phyloP scores from a whole-genome alignment of 2,329 filamentous ascomycete genomes.

The Colletotrichum shisoi region DNA sequence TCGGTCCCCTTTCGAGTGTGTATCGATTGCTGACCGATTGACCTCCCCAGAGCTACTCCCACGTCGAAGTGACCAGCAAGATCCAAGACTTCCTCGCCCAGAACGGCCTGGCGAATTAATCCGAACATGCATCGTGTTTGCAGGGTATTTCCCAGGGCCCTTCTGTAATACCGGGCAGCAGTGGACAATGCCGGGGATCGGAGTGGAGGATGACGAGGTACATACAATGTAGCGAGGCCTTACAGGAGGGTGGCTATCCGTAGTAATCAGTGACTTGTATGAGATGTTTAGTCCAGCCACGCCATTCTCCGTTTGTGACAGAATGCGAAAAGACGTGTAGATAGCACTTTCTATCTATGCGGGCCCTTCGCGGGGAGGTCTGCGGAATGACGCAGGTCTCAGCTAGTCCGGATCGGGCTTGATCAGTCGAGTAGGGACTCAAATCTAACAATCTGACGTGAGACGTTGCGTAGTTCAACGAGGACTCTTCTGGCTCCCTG shows the following conservation, averaged over 20 bases:
- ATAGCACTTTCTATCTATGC: background rate
- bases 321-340: background rate
- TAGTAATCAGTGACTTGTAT: background rate
- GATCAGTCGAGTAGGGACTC: background rate
- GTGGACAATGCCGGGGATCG: too few relatives aligned
- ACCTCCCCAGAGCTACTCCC: constrained; percentile 45
- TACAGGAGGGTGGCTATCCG: background rate
- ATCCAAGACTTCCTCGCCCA: constrained; percentile 52
- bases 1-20: background rate
- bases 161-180: background rate
- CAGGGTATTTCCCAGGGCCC: background rate
- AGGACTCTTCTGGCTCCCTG: background rate
- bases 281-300: background rate
- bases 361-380: too few relatives aligned
- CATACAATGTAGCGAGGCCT: background rate
- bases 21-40: background rate
- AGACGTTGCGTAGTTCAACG: background rate
- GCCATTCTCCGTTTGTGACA: background rate
- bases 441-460: constrained; percentile 6
- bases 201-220: too few relatives aligned
- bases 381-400: background rate
- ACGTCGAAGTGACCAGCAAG: constrained; percentile 46
- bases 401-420: background rate
- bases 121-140: too few relatives aligned
- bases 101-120: constrained; percentile 33